Conservation (phyloP, 2,329 filamentous ascomycete genomes). For the Colletotrichum ledebouriae region DNA sequence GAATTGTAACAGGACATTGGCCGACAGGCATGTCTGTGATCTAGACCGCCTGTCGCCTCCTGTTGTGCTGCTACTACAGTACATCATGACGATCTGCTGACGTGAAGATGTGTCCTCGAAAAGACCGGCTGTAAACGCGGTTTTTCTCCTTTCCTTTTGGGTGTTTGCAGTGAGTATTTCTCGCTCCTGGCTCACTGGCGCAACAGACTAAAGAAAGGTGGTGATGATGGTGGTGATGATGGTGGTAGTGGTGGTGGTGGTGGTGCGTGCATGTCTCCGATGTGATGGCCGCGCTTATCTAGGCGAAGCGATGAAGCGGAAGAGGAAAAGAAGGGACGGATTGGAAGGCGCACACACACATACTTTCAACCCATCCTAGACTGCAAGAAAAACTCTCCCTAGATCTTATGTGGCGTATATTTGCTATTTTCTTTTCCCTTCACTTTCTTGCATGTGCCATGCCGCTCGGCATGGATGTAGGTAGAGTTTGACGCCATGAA, state of each 20-base stretch:
- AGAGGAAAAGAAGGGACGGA: not conserved
- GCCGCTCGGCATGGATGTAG: not conserved
- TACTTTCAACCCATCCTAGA: constrained; percentile 1
- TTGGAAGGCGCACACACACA: constrained; percentile 1
- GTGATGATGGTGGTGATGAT: not conserved
- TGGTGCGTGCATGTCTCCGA: constrained; percentile 21
- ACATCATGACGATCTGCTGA: not conserved
- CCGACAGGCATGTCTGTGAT: not conserved
- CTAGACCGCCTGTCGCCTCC: not conserved
- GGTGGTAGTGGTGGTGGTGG: not conserved
- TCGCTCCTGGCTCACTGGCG: not conserved
- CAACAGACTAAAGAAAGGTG: constrained; percentile 9
- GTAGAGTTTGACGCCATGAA: constrained; percentile 5
- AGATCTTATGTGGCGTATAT: constrained; percentile 1
- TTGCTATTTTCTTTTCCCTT: not conserved
- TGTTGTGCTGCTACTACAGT: not conserved
- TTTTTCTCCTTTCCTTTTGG: not conserved
- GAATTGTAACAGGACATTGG: constrained; percentile 2
- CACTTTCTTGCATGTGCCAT: constrained; percentile 22
- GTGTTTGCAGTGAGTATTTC: not conserved
- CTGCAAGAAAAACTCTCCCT: not conserved
- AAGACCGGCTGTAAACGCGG: not conserved
- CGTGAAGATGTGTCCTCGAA: not conserved
- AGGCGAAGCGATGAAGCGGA: constrained; percentile 3
- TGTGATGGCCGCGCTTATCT: constrained; percentile 27